phyloP scores from a whole-genome alignment of 306 rosid genomes.

The Inga laurina region DNA sequence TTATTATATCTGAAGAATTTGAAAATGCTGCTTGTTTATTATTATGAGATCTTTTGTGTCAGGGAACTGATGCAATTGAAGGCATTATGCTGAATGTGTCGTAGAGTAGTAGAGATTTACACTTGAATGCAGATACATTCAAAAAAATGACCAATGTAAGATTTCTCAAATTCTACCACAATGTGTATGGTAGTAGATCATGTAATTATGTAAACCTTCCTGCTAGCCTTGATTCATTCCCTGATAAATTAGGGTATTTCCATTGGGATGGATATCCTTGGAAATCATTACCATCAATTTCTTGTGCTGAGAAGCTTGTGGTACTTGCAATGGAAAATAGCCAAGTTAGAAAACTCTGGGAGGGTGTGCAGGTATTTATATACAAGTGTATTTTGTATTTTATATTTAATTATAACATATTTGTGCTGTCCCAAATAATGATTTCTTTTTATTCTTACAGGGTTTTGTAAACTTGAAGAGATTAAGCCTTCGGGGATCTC shows the following conservation, averaged over 20 bases:
- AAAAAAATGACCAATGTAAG: not conserved
- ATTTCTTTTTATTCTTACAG: not conserved
- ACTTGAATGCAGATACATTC: not conserved
- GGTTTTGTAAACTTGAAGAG: not conserved
- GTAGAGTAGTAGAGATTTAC: not conserved
- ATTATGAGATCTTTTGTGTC: not conserved
- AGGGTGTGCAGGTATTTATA: not conserved
- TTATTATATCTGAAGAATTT: not conserved
- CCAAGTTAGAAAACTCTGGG: not conserved
- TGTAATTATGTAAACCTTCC: not conserved
- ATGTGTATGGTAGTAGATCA: not conserved
- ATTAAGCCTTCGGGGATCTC: not conserved
- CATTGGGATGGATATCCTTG: slow-evolving; percentile 2
- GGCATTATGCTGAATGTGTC: not conserved
- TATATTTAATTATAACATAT: not conserved
- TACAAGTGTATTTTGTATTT: not conserved
- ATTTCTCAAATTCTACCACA: not conserved
- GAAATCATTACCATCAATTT: not conserved
- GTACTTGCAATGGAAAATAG: not conserved
- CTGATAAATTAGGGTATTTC: not conserved
- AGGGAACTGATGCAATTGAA: slow-evolving; percentile 19
- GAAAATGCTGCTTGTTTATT: not conserved
- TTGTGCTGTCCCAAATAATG: not conserved
- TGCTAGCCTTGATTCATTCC: not conserved
- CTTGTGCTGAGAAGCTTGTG: not conserved